A percentile compares a stretch with the other conserved stretches of the same genome.
Evolutionary conservation across 2,329 filamentous ascomycete species (phyloP).

Genomic region (Fusarium mangiferae): DNA sequence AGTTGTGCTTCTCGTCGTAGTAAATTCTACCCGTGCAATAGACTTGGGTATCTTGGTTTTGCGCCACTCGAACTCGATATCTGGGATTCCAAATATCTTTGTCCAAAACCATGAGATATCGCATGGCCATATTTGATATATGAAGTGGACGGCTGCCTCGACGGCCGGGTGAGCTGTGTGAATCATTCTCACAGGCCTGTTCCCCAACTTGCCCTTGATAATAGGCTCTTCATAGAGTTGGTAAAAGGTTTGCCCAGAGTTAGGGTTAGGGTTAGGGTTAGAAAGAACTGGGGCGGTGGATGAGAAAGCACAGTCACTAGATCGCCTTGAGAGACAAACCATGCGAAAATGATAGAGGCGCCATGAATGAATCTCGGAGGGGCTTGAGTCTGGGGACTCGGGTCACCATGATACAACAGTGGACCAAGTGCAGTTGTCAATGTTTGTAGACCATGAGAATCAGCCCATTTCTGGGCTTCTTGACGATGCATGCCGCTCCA

Average conservation of each 20-base stretch:
- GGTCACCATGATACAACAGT: conserved; percentile 2
- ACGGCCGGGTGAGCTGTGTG: conserved; percentile 4
- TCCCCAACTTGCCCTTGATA: conserved; percentile 16
- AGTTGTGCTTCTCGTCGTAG: background rate
- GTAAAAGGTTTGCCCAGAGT: conserved; percentile 12
- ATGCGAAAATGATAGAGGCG: conserved; percentile 34
- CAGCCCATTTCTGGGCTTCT: conserved; percentile 28
- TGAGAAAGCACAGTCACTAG: conserved; percentile 21
- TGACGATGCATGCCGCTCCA: conserved; percentile 32
- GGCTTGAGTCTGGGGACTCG: background rate
- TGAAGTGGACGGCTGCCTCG: background rate
- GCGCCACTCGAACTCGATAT: background rate
- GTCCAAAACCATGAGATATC: conserved; percentile 14
- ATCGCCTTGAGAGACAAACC: conserved; percentile 18
- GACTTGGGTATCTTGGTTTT: background rate
- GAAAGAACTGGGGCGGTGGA: conserved; percentile 26
- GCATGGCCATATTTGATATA: conserved; percentile 30
- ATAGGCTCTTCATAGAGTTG: conserved; percentile 33
- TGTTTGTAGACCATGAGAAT: conserved; percentile 19
- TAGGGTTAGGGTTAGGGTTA: too few species aligned
- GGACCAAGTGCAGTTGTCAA: conserved; percentile 32
- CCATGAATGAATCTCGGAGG: conserved; percentile 19
- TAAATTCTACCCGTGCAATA: background rate
- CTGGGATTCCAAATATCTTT: background rate
- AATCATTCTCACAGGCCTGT: conserved; percentile 6